Percentiles rank a stretch among this genome's conserved stretches.
Evolutionary conservation across 202 grass and related monocot genomes (phyloP).

Genomic region (Schoenoplectus tabernaemontani): DNA sequence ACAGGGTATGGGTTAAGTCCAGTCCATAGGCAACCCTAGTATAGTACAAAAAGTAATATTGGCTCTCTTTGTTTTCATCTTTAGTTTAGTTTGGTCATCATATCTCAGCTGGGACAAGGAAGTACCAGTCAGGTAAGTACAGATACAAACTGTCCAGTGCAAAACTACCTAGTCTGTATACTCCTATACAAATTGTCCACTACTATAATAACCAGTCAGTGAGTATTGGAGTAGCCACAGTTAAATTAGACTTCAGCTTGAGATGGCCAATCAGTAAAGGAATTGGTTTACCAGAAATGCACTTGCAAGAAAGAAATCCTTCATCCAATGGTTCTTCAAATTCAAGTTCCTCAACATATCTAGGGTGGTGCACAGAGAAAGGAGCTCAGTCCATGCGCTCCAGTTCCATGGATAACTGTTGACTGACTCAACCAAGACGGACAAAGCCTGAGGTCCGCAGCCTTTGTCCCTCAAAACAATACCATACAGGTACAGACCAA

Average conservation of each 20-base stretch:
- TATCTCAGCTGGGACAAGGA: background rate
- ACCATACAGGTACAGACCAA: constrained; percentile 86
- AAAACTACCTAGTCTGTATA: too few relatives aligned
- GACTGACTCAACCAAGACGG: constrained; percentile 72
- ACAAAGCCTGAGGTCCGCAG: constrained; percentile 49
- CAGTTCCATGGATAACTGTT: constrained; percentile 98
- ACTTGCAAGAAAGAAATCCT: constrained; percentile 93
- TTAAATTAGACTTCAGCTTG: background rate
- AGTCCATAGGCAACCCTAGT: background rate
- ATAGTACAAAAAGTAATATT: background rate
- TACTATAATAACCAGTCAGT: background rate
- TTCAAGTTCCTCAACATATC: constrained; percentile 76
- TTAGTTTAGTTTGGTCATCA: background rate
- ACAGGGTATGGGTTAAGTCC: background rate
- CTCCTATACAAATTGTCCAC: background rate
- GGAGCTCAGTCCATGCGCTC: constrained; percentile 90
- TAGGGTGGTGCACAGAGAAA: constrained; percentile 66
- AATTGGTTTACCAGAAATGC: constrained; percentile 38
- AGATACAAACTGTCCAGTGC: background rate
- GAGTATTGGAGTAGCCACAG: background rate
- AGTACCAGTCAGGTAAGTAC: background rate
- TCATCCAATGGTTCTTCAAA: constrained; percentile 99
- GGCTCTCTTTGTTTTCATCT: too few relatives aligned
- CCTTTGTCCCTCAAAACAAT: constrained; percentile 89
- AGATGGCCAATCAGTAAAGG: background rate